These are phyloP conservation scores for Penicillium mononematosum DNA, from an alignment of 495 filamentous ascomycete species.

Conservation along the genomic window DNA sequence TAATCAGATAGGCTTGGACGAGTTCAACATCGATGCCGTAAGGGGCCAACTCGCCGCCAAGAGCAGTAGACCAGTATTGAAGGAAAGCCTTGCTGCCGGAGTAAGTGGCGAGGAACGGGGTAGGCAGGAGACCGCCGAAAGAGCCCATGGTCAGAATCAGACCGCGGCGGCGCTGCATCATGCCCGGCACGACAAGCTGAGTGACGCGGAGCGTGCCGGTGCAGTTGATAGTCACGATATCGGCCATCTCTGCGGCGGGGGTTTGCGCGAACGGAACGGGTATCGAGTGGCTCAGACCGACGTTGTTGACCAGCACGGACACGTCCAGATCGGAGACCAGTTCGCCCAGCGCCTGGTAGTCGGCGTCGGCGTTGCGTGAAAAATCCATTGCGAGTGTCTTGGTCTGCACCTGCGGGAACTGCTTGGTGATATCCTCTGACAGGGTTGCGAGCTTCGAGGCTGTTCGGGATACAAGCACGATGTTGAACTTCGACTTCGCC, in stretches of 20 bases:
- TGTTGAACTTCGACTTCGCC: slow-evolving; percentile 86
- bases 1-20: slow-evolving; percentile 87
- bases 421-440: slow-evolving; percentile 68
- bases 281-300: slow-evolving; percentile 89
- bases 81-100: slow-evolving; percentile 98
- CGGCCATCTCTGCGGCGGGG: slow-evolving; percentile 68
- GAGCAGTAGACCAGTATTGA: slow-evolving; percentile 89
- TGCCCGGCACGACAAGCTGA: slow-evolving; percentile 77
- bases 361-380: slow-evolving; percentile 66
- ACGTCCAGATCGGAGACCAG: slow-evolving; percentile 73
- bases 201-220: slow-evolving; percentile 83
- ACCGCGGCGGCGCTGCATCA: slow-evolving; percentile 77
- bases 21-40: slow-evolving; percentile 82
- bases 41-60: slow-evolving; percentile 77
- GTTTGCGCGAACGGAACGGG: slow-evolving; percentile 87
- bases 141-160: slow-evolving; percentile 97
- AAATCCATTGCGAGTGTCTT: slow-evolving; percentile 91
- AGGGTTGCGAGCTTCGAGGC: slow-evolving; percentile 80
- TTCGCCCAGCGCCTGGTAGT: slow-evolving; percentile 70
- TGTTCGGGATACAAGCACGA: slow-evolving; percentile 91
- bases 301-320: slow-evolving; percentile 92
- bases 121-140: slow-evolving; percentile 86
- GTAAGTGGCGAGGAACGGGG: slow-evolving; percentile 92
- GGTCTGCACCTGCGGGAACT: slow-evolving; percentile 61
- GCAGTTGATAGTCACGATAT: slow-evolving; percentile 95